Percentiles rank a stretch among this genome's conserved stretches.
These are phyloP conservation scores for Verbascum thapsus DNA, from an alignment of 257 asterid genomes.

Conservation along the genomic window DNA sequence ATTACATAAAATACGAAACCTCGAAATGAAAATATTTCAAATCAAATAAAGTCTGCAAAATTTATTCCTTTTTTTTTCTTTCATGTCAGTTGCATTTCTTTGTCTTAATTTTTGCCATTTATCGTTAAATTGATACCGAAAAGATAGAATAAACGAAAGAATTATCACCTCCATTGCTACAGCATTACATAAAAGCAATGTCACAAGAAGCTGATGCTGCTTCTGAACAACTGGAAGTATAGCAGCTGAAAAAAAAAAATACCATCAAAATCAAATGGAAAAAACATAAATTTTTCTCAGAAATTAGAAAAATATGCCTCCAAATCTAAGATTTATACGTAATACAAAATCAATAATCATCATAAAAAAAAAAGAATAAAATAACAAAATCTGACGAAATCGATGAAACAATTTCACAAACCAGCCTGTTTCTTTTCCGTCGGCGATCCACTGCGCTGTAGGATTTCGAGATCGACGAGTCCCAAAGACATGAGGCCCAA, in stretches of 20 bases:
- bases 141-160: neutral
- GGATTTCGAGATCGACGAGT: constrained; percentile 90
- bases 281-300: neutral
- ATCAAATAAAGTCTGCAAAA: neutral
- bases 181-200: constrained; percentile 90
- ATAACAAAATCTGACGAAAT: neutral
- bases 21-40: neutral
- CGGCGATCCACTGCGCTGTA: constrained; percentile 80
- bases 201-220: constrained; percentile 98
- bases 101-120: constrained; percentile 1
- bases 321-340: neutral
- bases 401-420: constrained; percentile 2
- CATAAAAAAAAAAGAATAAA: constrained; percentile 10
- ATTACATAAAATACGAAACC: neutral
- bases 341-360: neutral
- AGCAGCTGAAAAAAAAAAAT: constrained; percentile 52
- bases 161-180: constrained; percentile 85
- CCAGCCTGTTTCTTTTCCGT: constrained; percentile 88
- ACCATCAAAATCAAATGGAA: constrained; percentile 26
- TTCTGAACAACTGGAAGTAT: constrained; percentile 95
- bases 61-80: no score
- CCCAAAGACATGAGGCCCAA: constrained; percentile 85
- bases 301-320: neutral
- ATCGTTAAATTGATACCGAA: neutral
- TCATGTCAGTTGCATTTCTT: neutral